A percentile compares a stretch with the other conserved stretches of the same genome.
Conservation (phyloP, 2,329 filamentous ascomycete genomes). For the Neopestalotiopsis rosae region DNA sequence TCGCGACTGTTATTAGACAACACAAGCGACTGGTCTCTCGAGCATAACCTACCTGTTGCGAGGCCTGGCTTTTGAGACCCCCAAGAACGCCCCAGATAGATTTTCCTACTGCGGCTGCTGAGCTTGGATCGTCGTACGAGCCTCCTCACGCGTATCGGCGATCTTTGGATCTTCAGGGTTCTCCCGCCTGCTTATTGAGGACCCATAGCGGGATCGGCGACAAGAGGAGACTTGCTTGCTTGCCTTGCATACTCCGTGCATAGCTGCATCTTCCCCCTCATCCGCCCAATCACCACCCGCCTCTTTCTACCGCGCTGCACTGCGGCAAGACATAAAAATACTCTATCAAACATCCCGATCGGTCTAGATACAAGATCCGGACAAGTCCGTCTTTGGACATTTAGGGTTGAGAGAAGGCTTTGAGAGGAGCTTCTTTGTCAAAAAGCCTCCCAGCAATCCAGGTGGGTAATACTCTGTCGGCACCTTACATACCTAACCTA, state of each 20-base stretch:
- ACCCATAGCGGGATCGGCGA: constrained; percentile 4
- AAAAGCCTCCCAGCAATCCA: constrained; percentile 1
- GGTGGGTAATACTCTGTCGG: neutral
- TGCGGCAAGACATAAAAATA: neutral
- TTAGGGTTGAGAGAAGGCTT: constrained; percentile 12
- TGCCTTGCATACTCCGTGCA: constrained; percentile 3
- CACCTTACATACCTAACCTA: neutral
- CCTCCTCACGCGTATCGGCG: neutral
- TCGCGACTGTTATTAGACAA: constrained; percentile 7
- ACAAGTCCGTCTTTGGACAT: neutral
- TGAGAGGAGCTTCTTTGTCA: neutral
- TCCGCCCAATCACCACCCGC: neutral
- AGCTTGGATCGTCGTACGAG: constrained; percentile 2
- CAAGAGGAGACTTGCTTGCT: neutral
- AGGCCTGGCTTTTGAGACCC: neutral
- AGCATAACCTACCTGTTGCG: neutral
- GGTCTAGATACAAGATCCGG: neutral
- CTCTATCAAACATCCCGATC: neutral
- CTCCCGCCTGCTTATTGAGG: constrained; percentile 5
- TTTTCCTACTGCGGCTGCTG: neutral
- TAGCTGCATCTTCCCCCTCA: neutral
- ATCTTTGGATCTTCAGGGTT: constrained; percentile 7
- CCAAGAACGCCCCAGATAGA: neutral
- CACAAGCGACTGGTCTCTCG: constrained; percentile 5
- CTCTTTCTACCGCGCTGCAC: constrained; percentile 1